Base-by-base conservation (phyloP, 2,329 filamentous ascomycete genomes). In the Xylaria sp. region DNA sequence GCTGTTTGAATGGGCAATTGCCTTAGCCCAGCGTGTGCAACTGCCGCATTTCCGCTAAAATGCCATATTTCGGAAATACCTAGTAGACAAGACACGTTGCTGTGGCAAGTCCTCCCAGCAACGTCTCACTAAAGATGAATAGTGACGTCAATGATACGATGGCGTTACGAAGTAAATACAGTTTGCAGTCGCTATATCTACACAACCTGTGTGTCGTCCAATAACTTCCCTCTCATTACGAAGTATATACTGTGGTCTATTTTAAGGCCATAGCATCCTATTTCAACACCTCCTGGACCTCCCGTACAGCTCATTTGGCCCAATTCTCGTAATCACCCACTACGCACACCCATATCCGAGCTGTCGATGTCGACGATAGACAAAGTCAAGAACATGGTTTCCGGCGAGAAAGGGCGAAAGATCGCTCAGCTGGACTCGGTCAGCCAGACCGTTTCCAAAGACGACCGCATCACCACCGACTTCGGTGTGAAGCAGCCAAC, bases 401-500 rank as follows among this genome's bases (percentile, higher is more conserved):
- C 81, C 75, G 82, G 83, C 48, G 76, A 80, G 58, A 74, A 77
- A 66, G 78, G 74, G 71, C 82, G 84, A 71, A 94, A 94, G 83
- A 76, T 87, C 31, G 83, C 85, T 18, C 89, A 94, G 75, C 83
- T 94, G 57, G 79, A 83, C 31, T 80, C 81, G 49, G 82, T 90
- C 70, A 91, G 83, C 3, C 86, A 88, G 64, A 85, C 93, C 76
- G 84, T 88, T 1, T 81, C 86, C 54, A 80, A 86, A 59, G 85
- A 88, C 46, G 83, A 86, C 39, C 85, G 87, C 48, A 88, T 94
- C 72, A 95, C 93, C 0, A 91, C 90, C 58, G 93, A 97, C 76
- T 93, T 86, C 81, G 94, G 94, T 25, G 89, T 91, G 33, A 93
- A 91, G 80, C 86, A 94, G 75, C 82, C 83, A 51, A 91, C 91